Conservation (phyloP, 805 yeast genomes). For the Yarrowia sp. region DNA sequence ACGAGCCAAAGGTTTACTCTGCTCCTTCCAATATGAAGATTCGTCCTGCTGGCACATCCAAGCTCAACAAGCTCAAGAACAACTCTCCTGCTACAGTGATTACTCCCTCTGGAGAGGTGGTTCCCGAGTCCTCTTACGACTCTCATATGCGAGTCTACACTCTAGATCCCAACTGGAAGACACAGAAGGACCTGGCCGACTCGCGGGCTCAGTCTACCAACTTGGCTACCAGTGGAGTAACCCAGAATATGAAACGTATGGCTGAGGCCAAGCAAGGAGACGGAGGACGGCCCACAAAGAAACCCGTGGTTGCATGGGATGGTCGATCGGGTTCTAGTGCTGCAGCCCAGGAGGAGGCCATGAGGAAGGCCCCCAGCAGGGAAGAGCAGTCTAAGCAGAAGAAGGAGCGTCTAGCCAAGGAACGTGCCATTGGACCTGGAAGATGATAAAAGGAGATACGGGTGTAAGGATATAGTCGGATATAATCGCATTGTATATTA, state of each 20-base stretch:
- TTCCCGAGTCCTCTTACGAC: constrained; percentile 64
- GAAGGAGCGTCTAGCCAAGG: constrained; percentile 26
- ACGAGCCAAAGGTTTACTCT: constrained; percentile 11
- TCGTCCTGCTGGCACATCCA: constrained; percentile 65
- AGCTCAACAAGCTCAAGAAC: constrained; percentile 43
- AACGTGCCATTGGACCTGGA: constrained; percentile 25
- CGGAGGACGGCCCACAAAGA: constrained; percentile 26
- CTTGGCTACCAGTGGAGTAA: constrained; percentile 37
- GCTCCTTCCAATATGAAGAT: constrained; percentile 48
- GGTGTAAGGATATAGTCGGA: constrained; percentile 2
- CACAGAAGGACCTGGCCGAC: constrained; percentile 49
- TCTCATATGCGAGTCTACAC: constrained; percentile 66
- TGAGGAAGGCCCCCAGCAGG: constrained; percentile 25
- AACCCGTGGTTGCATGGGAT: constrained; percentile 32
- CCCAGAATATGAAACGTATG: constrained; percentile 40
- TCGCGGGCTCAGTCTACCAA: constrained; percentile 38
- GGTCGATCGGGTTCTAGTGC: constrained; percentile 30
- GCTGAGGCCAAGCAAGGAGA: constrained; percentile 35
- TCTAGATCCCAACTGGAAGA: constrained; percentile 73
- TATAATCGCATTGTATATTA: constrained; percentile 6
- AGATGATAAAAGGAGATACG: not conserved
- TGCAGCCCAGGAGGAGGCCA: constrained; percentile 30
- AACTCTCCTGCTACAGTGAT: constrained; percentile 34
- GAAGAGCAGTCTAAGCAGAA: constrained; percentile 27
- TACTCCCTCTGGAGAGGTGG: constrained; percentile 60